A percentile compares a stretch with the other conserved stretches of the same genome.
Evolutionary conservation across 352 stramenopile species (phyloP).

Genomic region (Pythium myriotylum): DNA sequence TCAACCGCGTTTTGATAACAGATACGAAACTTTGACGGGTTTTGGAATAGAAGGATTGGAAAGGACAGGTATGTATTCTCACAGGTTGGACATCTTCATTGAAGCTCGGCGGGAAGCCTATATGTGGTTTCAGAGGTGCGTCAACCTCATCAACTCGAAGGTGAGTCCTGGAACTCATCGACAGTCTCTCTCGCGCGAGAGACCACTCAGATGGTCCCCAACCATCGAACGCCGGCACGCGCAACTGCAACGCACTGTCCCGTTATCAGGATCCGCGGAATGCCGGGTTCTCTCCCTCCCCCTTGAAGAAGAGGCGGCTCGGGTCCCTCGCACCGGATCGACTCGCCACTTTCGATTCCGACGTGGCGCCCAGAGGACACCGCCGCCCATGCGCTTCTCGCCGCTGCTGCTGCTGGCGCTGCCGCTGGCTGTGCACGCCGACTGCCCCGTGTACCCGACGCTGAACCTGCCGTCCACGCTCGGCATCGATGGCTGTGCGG

Average conservation of each 20-base stretch:
- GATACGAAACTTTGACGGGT: too few species aligned
- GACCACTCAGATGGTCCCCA: neutral
- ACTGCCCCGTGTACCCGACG: conserved; percentile 2
- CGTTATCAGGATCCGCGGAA: neutral
- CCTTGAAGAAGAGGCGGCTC: neutral
- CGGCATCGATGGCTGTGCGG: conserved; percentile 51
- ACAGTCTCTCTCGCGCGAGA: too few species aligned
- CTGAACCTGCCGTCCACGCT: conserved; percentile 35
- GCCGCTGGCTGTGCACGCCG: neutral
- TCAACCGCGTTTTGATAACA: too few species aligned
- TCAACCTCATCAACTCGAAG: neutral
- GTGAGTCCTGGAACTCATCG: too few species aligned
- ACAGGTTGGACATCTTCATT: neutral
- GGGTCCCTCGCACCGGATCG: neutral
- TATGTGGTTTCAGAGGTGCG: neutral
- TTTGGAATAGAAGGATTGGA: too few species aligned
- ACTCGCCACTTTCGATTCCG: conserved; percentile 1
- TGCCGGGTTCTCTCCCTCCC: neutral
- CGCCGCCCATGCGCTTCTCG: neutral
- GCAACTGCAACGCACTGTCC: neutral
- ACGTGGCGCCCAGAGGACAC: neutral
- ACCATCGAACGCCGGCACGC: neutral
- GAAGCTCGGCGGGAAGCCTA: neutral
- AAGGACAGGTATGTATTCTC: neutral
- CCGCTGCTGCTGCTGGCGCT: conserved; percentile 1